A percentile compares a stretch with the other conserved stretches of the same genome.
phyloP scores from a whole-genome alignment of 2,329 filamentous ascomycete species.

The Hymenoscyphus infarciens region DNA sequence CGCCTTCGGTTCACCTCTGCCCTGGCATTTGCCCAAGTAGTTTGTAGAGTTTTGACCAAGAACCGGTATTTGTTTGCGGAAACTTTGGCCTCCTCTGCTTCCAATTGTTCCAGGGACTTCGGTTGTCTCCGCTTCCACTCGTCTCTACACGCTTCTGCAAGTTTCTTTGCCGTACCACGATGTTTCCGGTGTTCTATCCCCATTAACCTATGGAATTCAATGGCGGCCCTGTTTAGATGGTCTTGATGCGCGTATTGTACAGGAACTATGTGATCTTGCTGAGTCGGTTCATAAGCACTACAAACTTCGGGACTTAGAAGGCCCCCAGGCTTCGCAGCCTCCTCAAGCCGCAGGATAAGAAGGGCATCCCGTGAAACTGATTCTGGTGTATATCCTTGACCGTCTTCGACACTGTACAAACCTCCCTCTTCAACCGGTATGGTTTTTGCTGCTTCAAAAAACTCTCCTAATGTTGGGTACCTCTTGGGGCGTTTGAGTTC shows the following conservation, averaged over 20 bases:
- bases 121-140: constrained; percentile 72
- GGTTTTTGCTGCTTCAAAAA: constrained; percentile 47
- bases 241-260: constrained; percentile 85
- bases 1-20: constrained; percentile 58
- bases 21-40: constrained; percentile 63
- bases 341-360: constrained; percentile 65
- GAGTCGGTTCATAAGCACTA: constrained; percentile 69
- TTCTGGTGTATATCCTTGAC: constrained; percentile 55
- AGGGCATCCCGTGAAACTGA: constrained; percentile 65
- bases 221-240: constrained; percentile 74
- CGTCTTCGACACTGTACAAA: constrained; percentile 51
- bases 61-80: constrained; percentile 67
- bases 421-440: constrained; percentile 58
- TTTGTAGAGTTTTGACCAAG: constrained; percentile 56
- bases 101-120: constrained; percentile 75
- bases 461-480: constrained; percentile 55
- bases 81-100: constrained; percentile 69
- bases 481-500: constrained; percentile 50
- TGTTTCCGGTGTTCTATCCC: constrained; percentile 75
- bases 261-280: constrained; percentile 62
- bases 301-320: constrained; percentile 68
- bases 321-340: constrained; percentile 71
- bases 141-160: constrained; percentile 75
- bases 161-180: constrained; percentile 68
- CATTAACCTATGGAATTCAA: constrained; percentile 78